These are phyloP conservation scores for Rhynchosporium graminicola DNA, from an alignment of 2,329 filamentous ascomycete genomes.

Conservation along the genomic window DNA sequence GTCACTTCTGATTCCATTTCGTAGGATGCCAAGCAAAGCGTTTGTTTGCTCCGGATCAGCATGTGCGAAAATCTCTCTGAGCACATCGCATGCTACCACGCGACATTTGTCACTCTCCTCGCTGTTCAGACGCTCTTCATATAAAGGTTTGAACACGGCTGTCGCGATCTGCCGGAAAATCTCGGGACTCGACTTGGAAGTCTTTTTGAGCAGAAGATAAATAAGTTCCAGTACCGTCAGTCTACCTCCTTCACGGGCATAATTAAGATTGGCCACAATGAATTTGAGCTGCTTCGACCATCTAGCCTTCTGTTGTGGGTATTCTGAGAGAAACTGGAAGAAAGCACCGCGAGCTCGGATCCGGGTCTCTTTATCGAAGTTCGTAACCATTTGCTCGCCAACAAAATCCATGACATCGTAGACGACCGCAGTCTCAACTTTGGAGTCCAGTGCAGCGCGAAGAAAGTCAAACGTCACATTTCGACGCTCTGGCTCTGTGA, in stretches of 20 bases:
- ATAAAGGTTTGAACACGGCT: slow-evolving; percentile 81
- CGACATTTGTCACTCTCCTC: slow-evolving; percentile 86
- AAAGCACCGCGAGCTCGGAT: slow-evolving; percentile 88
- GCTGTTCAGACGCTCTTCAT: slow-evolving; percentile 68
- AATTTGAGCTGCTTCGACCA: slow-evolving; percentile 90
- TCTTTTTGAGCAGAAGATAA: slow-evolving; percentile 66
- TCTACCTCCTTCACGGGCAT: slow-evolving; percentile 83
- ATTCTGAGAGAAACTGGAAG: slow-evolving; percentile 91
- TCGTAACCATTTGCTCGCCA: slow-evolving; percentile 91
- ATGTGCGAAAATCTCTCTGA: slow-evolving; percentile 78
- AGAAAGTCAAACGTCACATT: slow-evolving; percentile 95
- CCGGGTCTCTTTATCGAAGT: slow-evolving; percentile 84
- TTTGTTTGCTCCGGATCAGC: slow-evolving; percentile 72
- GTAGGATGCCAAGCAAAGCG: slow-evolving; percentile 70
- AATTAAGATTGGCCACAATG: slow-evolving; percentile 86
- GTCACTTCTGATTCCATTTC: slow-evolving; percentile 72
- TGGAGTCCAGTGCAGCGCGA: slow-evolving; percentile 80
- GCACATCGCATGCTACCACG: slow-evolving; percentile 74
- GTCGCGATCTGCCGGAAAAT: slow-evolving; percentile 79
- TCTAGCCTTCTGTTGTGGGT: slow-evolving; percentile 85
- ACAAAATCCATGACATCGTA: slow-evolving; percentile 92
- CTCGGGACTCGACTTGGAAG: slow-evolving; percentile 76
- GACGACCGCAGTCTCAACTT: slow-evolving; percentile 80
- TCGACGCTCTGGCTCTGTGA: slow-evolving; percentile 89
- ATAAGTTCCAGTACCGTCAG: slow-evolving; percentile 92